Base-by-base conservation (phyloP, 2,329 filamentous ascomycete genomes). In the Fusarium piperis region DNA sequence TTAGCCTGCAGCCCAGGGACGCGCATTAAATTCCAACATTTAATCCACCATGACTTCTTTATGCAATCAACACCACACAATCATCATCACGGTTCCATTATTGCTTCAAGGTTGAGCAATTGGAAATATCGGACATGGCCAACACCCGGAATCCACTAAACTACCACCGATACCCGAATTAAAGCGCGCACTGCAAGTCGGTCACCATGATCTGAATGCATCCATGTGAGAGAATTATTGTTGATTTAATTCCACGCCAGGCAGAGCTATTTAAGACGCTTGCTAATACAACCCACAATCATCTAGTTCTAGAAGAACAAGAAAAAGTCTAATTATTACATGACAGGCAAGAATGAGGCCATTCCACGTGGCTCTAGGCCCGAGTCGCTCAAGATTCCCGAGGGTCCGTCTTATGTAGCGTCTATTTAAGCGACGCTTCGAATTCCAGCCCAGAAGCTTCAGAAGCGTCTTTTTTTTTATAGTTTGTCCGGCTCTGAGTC, bases 281-380 rank as follows among this genome's bases (percentile, higher is more conserved):
- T 59, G 20, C 12, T 59, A 51, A 30, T 59, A 48, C 39, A 48
- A 20, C n/a, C 15, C 8, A 41, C 20, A 41, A 53, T 55, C 35
- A 9, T 52, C 59, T 55, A 55, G 58, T 59, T 69, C 66, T 52
- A 46, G 44, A 70, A 33, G 33, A 68, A 8, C 30, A 63, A 58
- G 61, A 13, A 51, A 64, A 59, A 70, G 57, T 66, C 33, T 59
- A 66, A 69, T 55, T 39, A 20, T 32, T 62, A 69, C 59, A 71
- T 41, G 59, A 60, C 44, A 20, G 44, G 13, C 33, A 65, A 23
- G 36, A 20, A 53, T 35, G 39, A 59, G 30, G 18, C 56, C 26
- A 48, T 28, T 35, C 30, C 38, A 23, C 18, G 7, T 59, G 39
- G 20, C 30, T 59, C 65, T 35, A 57, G 68, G 44, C 53, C 39